Evolutionary conservation across 257 asterid genomes (phyloP).

Genomic region (Euphrasia confusa): DNA sequence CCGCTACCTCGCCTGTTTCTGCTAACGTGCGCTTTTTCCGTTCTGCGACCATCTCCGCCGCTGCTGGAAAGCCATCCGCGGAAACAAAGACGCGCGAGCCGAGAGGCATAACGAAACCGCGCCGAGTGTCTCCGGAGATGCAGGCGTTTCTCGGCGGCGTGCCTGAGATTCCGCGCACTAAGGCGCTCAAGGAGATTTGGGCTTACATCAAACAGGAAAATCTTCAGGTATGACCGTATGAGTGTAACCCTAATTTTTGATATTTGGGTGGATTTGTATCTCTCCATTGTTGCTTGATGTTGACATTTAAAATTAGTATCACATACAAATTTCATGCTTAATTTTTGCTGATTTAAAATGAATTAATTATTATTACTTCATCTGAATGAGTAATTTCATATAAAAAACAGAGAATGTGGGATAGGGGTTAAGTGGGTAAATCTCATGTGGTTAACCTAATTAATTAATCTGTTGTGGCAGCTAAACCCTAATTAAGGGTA

Average conservation of each 20-base stretch:
- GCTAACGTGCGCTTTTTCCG: constrained; percentile 36
- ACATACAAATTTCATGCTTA: not conserved
- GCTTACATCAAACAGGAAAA: constrained; percentile 60
- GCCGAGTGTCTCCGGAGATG: constrained; percentile 76
- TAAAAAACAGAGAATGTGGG: not conserved
- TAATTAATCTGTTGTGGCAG: not conserved
- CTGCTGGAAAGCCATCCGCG: constrained; percentile 52
- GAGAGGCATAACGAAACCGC: constrained; percentile 87
- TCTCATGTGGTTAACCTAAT: not conserved
- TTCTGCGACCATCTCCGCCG: constrained; percentile 32
- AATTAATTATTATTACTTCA: no score
- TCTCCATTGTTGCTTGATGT: not conserved
- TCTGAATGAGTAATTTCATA: no score
- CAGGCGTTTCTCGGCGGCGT: constrained; percentile 80
- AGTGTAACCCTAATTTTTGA: not conserved
- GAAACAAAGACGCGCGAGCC: constrained; percentile 73
- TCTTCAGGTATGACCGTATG: constrained; percentile 59
- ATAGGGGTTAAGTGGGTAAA: not conserved
- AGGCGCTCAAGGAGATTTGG: constrained; percentile 75
- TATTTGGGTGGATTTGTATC: not conserved
- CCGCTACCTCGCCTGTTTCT: constrained; percentile 21
- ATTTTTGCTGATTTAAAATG: not conserved
- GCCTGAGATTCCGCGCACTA: constrained; percentile 73
- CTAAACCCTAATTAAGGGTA: not conserved
- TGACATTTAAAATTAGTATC: not conserved